These are phyloP conservation scores for Cryptococcus neoformans DNA, from an alignment of 1,284 basidiomycete species.

Conservation along the genomic window DNA sequence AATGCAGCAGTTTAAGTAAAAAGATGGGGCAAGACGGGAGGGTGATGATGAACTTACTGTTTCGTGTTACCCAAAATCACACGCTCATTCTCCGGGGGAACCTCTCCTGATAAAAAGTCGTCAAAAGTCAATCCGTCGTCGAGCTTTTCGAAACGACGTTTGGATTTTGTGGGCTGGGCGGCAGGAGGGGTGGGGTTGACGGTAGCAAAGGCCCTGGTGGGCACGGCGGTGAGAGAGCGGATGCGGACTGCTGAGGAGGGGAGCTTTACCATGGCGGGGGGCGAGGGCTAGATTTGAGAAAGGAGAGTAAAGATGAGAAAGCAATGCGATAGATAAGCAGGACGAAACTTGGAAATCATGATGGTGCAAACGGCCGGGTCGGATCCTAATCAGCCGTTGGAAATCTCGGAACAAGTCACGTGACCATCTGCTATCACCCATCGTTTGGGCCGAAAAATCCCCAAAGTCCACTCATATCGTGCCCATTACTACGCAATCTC, in stretches of 20 bases:
- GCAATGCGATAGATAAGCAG: too few relatives aligned
- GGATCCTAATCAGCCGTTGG: too few relatives aligned
- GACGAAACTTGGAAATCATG: too few relatives aligned
- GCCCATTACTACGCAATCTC: too few relatives aligned
- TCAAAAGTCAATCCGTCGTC: conserved; percentile 73
- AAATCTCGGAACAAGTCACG: too few relatives aligned
- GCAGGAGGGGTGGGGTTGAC: conserved; percentile 18
- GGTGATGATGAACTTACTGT: conserved; percentile 55
- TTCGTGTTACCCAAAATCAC: conserved; percentile 75
- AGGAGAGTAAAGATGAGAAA: not conserved
- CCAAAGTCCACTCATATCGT: too few relatives aligned
- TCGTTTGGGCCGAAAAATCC: too few relatives aligned
- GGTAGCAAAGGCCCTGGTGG: conserved; percentile 28
- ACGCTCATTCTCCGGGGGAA: conserved; percentile 51
- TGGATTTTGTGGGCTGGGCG: conserved; percentile 13
- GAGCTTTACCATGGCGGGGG: not conserved
- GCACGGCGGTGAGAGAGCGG: not conserved
- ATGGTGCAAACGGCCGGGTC: too few relatives aligned
- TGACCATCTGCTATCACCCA: too few relatives aligned
- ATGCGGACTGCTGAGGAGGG: not conserved
- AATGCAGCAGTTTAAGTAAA: conserved; percentile 42
- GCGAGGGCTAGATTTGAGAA: not conserved
- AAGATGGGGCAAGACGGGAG: not conserved
- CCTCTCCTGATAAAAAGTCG: conserved; percentile 73
- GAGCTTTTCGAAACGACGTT: conserved; percentile 51